A percentile compares a stretch with the other conserved stretches of the same genome.
These are phyloP conservation scores for Geotrichum histeridarum DNA, from an alignment of 1,139 yeast species.

Conservation along the genomic window DNA sequence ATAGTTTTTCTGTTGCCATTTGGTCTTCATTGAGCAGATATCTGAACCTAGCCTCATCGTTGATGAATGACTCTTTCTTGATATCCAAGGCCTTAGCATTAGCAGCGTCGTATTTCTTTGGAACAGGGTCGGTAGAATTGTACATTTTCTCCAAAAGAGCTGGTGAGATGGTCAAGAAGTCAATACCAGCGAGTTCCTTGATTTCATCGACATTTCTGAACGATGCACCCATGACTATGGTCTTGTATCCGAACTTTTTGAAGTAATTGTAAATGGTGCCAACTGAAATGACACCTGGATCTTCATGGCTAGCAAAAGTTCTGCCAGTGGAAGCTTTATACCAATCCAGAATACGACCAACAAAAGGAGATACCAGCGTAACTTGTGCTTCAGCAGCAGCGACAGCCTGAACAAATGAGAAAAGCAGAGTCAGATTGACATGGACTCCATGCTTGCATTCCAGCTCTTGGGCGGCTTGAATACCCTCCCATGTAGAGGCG, in stretches of 20 bases:
- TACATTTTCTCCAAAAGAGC: constrained; percentile 81
- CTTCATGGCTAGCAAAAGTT: constrained; percentile 70
- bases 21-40: constrained; percentile 90
- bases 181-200: constrained; percentile 95
- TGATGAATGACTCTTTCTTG: constrained; percentile 73
- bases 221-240: constrained; percentile 99
- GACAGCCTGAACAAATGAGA: constrained; percentile 95
- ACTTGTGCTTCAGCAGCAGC: constrained; percentile 98
- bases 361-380: constrained; percentile 96
- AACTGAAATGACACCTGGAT: constrained; percentile 95
- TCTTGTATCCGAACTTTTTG: constrained; percentile 92
- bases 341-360: constrained; percentile 99
- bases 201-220: constrained; percentile 98
- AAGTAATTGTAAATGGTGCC: constrained; percentile 88
- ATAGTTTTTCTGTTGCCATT: constrained; percentile 96
- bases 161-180: constrained; percentile 94
- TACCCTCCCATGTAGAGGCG: constrained; percentile 98
- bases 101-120: constrained; percentile 67
- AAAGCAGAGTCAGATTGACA: constrained; percentile 91
- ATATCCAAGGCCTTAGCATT: constrained; percentile 52
- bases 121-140: constrained; percentile 72
- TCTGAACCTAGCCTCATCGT: constrained; percentile 88
- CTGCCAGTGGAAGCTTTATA: constrained; percentile 92
- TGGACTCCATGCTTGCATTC: constrained; percentile 87
- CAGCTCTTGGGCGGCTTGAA: constrained; percentile 86